Percentiles rank a stretch among this genome's conserved stretches.
phyloP scores from a whole-genome alignment of 345 rosid species.

The Passiflora organensis region DNA sequence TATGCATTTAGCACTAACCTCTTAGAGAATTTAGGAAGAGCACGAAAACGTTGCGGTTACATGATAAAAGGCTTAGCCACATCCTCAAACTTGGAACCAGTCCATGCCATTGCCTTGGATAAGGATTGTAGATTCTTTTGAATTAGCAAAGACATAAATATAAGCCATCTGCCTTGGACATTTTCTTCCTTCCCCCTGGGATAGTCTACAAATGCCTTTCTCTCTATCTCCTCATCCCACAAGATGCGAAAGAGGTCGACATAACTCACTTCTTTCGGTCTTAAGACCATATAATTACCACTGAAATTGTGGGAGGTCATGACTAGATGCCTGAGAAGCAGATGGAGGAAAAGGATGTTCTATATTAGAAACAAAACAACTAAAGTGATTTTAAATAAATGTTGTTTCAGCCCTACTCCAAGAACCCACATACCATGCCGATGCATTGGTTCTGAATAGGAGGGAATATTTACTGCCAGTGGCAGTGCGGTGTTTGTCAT shows the following conservation, averaged over 20 bases:
- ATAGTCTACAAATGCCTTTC: slow-evolving; percentile 10
- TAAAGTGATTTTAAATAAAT: too few relatives aligned
- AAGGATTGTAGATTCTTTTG: slow-evolving; percentile 20
- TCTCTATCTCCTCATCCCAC: slow-evolving; percentile 7
- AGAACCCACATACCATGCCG: too few relatives aligned
- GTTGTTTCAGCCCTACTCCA: too few relatives aligned
- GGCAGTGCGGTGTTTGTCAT: too few relatives aligned
- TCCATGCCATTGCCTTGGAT: slow-evolving; percentile 3
- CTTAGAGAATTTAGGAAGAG: slow-evolving; percentile 15
- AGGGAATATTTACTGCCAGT: too few relatives aligned
- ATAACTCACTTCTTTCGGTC: slow-evolving; percentile 12
- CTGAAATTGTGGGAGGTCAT: slow-evolving; percentile 1
- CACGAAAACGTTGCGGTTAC: slow-evolving; percentile 11
- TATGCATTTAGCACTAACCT: slow-evolving; percentile 10
- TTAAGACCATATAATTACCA: slow-evolving; percentile 10
- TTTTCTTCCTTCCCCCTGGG: slow-evolving; percentile 15
- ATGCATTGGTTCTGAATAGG: too few relatives aligned
- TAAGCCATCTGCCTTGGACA: slow-evolving; percentile 14
- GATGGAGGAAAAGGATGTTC: too few relatives aligned
- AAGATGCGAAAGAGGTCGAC: slow-evolving; percentile 1
- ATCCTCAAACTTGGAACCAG: slow-evolving; percentile 15
- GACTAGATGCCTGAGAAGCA: too few relatives aligned
- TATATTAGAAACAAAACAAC: too few relatives aligned
- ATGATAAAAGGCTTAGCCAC: slow-evolving; percentile 21
- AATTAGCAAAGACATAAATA: slow-evolving; percentile 10